Evolutionary conservation across 2,329 filamentous ascomycete genomes (phyloP).

Genomic region (Hortaea werneckii): DNA sequence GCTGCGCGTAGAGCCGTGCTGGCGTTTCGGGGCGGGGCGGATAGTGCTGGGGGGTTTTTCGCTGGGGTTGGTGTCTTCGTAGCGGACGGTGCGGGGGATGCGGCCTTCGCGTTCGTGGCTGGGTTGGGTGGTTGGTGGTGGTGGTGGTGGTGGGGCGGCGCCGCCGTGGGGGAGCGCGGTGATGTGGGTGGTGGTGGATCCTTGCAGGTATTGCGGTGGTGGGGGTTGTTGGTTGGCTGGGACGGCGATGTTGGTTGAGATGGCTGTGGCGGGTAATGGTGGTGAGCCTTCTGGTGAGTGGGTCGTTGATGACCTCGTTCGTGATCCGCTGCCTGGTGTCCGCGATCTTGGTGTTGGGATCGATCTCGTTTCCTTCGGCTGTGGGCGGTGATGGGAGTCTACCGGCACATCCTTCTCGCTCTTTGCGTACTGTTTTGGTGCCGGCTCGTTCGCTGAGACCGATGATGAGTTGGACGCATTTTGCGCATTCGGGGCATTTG

Average conservation of each 20-base stretch:
- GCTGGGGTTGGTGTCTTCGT: slow-evolving; percentile 14
- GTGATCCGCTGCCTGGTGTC: slow-evolving; percentile 29
- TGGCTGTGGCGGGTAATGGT: slow-evolving; percentile 25
- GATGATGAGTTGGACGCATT: neutral
- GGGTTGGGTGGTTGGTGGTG: neutral
- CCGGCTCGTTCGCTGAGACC: slow-evolving; percentile 3
- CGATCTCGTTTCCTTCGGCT: slow-evolving; percentile 11
- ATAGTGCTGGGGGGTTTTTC: slow-evolving; percentile 3
- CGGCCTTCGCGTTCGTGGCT: neutral
- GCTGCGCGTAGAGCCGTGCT: slow-evolving; percentile 55
- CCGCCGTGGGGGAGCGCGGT: too few species aligned
- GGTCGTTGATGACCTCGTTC: slow-evolving; percentile 32
- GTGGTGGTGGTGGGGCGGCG: slow-evolving; percentile 3
- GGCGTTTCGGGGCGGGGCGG: slow-evolving; percentile 20
- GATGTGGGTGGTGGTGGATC: slow-evolving; percentile 5
- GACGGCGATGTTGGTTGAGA: slow-evolving; percentile 8
- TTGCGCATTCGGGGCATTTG: slow-evolving; percentile 1
- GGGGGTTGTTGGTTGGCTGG: slow-evolving; percentile 10
- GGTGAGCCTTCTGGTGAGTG: slow-evolving; percentile 40
- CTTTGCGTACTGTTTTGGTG: slow-evolving; percentile 2
- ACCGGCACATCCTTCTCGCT: slow-evolving; percentile 10
- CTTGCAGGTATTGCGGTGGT: slow-evolving; percentile 17
- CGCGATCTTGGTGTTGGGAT: slow-evolving; percentile 25
- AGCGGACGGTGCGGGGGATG: slow-evolving; percentile 18
- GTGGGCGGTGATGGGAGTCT: slow-evolving; percentile 3